Conservation (phyloP, 257 asterid genomes). For the Solanum pinnatisectum region DNA sequence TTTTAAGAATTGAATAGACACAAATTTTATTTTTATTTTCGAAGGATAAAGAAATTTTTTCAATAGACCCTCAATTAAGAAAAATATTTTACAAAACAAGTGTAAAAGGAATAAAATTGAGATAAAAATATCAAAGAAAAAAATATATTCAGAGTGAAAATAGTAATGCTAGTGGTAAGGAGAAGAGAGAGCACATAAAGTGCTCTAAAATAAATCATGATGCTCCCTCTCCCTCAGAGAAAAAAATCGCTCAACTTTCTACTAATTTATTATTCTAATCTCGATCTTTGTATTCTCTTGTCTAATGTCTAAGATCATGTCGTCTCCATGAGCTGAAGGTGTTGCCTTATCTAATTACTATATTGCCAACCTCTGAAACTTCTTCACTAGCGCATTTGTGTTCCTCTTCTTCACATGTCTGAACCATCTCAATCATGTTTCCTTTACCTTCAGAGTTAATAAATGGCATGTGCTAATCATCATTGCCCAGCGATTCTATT, state of each 20-base stretch:
- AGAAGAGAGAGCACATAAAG: not conserved
- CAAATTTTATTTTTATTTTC: not conserved
- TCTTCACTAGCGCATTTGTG: fast-evolving
- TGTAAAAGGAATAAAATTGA: not conserved
- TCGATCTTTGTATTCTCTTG: not conserved
- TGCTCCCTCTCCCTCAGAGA: not conserved
- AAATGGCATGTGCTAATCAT: too few relatives aligned
- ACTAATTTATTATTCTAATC: not conserved
- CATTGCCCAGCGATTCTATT: too few relatives aligned
- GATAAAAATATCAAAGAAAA: too few relatives aligned
- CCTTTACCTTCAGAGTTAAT: too few relatives aligned
- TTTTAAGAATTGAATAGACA: not conserved
- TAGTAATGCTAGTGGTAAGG: not conserved
- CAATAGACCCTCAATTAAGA: too few relatives aligned
- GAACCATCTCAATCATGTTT: too few relatives aligned
- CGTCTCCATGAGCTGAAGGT: too few relatives aligned
- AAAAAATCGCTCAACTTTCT: not conserved
- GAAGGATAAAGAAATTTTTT: not conserved
- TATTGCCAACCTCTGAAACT: too few relatives aligned
- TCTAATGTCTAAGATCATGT: not conserved
- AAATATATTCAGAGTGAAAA: too few relatives aligned
- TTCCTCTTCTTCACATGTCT: too few relatives aligned
- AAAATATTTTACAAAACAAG: not conserved
- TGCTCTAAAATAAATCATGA: not conserved
- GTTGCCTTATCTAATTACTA: too few relatives aligned